Conservation (phyloP, 106 monocot species). For the Ottelia alismoides region DNA sequence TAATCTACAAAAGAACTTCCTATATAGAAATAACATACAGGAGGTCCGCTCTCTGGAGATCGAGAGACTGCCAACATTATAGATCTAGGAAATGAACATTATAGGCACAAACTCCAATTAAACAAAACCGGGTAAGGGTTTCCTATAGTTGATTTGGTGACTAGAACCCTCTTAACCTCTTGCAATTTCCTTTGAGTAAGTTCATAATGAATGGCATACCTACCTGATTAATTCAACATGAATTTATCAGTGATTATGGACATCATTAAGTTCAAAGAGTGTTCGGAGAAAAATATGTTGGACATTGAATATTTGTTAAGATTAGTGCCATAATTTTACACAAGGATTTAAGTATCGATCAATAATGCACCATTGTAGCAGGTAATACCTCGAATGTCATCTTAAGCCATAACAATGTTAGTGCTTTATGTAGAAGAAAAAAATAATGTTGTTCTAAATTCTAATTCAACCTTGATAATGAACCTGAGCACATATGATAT, state of each 20-base stretch:
- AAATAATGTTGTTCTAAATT: too few relatives aligned
- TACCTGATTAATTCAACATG: conserved; percentile 40
- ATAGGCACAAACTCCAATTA: background rate
- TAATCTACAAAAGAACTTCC: too few relatives aligned
- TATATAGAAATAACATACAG: too few relatives aligned
- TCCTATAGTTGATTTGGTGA: conserved; percentile 37
- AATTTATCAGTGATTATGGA: background rate
- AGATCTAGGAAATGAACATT: background rate
- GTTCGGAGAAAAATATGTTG: background rate
- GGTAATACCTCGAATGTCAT: too few relatives aligned
- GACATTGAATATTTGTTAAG: too few relatives aligned
- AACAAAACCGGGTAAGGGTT: background rate
- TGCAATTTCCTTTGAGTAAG: conserved; percentile 47
- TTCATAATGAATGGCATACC: conserved; percentile 70
- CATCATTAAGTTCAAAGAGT: background rate
- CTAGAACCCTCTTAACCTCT: conserved; percentile 52
- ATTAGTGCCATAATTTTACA: background rate
- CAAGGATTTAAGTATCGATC: background rate
- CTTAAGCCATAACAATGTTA: too few relatives aligned
- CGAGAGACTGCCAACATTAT: too few relatives aligned
- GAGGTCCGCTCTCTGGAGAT: too few relatives aligned
- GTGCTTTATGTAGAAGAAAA: too few relatives aligned
- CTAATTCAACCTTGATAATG: too few relatives aligned
- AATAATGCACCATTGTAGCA: background rate
- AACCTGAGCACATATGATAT: too few relatives aligned